Evolutionary conservation across 768 basidiomycete species (phyloP).

Genomic region (Cantharellus anzutake): DNA sequence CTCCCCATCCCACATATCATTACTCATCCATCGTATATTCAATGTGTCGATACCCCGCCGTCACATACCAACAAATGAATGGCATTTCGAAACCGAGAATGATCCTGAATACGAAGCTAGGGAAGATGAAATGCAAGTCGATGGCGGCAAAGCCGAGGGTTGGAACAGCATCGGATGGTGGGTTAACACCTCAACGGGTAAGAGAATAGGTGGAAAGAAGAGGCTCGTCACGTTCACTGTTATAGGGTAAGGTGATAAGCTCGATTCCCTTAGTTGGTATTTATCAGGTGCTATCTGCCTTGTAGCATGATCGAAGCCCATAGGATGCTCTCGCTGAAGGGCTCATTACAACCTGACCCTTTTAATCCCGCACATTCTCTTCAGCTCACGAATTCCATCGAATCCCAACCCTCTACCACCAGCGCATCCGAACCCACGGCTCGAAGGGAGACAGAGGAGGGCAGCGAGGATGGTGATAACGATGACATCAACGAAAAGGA

Average conservation of each 20-base stretch:
- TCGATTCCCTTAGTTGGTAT: background rate
- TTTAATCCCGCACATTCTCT: background rate
- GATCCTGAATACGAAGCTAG: slow-evolving; percentile 38
- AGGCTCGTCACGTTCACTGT: slow-evolving; percentile 69
- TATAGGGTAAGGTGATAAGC: slow-evolving; percentile 42
- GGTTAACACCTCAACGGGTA: slow-evolving; percentile 54
- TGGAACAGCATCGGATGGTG: slow-evolving; percentile 45
- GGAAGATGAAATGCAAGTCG: slow-evolving; percentile 14
- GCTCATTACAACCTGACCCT: slow-evolving; percentile 50
- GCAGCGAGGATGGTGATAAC: background rate
- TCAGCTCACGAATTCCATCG: background rate
- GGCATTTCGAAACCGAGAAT: slow-evolving; percentile 76
- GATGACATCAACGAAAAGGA: background rate
- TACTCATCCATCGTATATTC: slow-evolving; percentile 81
- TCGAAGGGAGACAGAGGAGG: background rate
- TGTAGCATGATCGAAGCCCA: slow-evolving; percentile 71
- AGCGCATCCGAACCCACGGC: background rate
- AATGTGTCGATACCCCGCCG: slow-evolving; percentile 88
- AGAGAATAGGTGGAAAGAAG: slow-evolving; percentile 44
- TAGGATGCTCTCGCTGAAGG: slow-evolving; percentile 79
- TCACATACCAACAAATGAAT: slow-evolving; percentile 65
- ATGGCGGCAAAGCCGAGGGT: slow-evolving; percentile 11
- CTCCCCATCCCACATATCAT: slow-evolving; percentile 81
- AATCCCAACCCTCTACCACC: background rate
- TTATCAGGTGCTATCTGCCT: background rate